Evolutionary conservation across 1,284 basidiomycete species (phyloP).

Genomic region (Papiliotrema nemorosa): DNA sequence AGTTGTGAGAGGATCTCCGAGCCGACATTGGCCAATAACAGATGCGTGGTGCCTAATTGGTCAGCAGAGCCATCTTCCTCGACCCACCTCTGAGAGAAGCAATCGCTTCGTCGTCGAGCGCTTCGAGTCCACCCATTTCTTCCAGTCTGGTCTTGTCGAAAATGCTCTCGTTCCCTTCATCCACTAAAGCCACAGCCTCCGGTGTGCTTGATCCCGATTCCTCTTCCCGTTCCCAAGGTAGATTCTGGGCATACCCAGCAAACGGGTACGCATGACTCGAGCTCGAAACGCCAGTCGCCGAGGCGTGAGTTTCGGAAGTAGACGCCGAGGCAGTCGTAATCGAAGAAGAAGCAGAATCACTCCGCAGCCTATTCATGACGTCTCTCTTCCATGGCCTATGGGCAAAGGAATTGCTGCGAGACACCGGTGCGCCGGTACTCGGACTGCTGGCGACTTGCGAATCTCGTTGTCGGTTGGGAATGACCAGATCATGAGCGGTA

Average conservation of each 20-base stretch:
- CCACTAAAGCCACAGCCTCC: constrained; percentile 40
- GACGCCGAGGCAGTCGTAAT: constrained; percentile 25
- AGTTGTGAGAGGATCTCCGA: constrained; percentile 69
- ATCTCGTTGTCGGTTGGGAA: constrained; percentile 9
- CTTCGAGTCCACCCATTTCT: constrained; percentile 38
- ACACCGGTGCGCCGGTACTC: constrained; percentile 6
- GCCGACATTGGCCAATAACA: constrained; percentile 71
- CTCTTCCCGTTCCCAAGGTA: constrained; percentile 24
- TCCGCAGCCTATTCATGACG: constrained; percentile 29
- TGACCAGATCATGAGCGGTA: constrained; percentile 8
- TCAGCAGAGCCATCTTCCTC: constrained; percentile 2
- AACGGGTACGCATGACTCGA: constrained; percentile 11
- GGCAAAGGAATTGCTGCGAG: constrained; percentile 15
- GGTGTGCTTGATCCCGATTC: constrained; percentile 15
- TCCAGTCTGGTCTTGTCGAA: constrained; percentile 36
- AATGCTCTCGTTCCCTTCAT: constrained; percentile 41
- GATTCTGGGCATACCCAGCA: constrained; percentile 11
- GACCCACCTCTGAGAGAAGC: constrained; percentile 31
- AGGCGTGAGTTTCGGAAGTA: constrained; percentile 15
- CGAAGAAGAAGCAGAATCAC: constrained; percentile 35
- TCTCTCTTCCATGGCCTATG: constrained; percentile 33
- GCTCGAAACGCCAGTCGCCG: constrained; percentile 8
- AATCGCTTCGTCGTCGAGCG: constrained; percentile 28
- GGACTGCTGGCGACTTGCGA: constrained; percentile 13
- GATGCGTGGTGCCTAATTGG: constrained; percentile 74